These are phyloP conservation scores for Hypoxylon cercidicola DNA, from an alignment of 495 filamentous ascomycete species.

Conservation along the genomic window DNA sequence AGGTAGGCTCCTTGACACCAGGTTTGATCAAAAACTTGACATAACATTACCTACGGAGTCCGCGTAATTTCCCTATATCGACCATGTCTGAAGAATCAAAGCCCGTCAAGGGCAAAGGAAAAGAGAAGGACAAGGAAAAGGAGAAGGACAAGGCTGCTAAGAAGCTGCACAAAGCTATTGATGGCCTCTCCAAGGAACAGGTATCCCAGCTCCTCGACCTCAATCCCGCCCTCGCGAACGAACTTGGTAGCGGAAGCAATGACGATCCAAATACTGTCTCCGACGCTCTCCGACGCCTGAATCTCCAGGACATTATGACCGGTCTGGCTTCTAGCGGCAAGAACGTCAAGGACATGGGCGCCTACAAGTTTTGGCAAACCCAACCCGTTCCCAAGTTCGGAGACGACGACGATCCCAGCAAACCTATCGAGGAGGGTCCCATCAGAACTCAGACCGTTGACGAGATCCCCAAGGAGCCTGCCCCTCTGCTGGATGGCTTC, in stretches of 20 bases:
- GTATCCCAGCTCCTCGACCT: slow-evolving; percentile 64
- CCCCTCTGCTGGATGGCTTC: slow-evolving; percentile 77
- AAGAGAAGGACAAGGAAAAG: slow-evolving; percentile 63
- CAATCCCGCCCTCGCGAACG: slow-evolving; percentile 70
- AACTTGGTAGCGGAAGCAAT: slow-evolving; percentile 52
- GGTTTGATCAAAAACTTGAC: no score
- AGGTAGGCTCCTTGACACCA: slow-evolving; percentile 1
- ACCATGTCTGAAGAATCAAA: slow-evolving; percentile 64
- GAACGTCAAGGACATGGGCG: slow-evolving; percentile 94
- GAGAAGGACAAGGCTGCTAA: slow-evolving; percentile 59
- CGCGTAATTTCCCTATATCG: no score
- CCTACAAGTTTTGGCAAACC: slow-evolving; percentile 98
- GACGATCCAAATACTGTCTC: slow-evolving; percentile 51
- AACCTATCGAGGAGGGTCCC: slow-evolving; percentile 62
- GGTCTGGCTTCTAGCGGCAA: slow-evolving; percentile 79
- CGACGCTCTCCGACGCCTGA: slow-evolving; percentile 76
- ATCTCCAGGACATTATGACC: slow-evolving; percentile 81
- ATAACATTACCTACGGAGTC: no score
- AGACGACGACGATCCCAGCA: slow-evolving; percentile 50
- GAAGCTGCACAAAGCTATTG: slow-evolving; percentile 54
- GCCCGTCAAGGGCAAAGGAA: slow-evolving; percentile 54
- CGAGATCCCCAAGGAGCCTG: slow-evolving; percentile 75
- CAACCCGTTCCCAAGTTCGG: slow-evolving; percentile 92
- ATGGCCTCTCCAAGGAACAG: slow-evolving; percentile 58
- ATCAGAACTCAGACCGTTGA: slow-evolving; percentile 73